phyloP scores from a whole-genome alignment of 73 alveolate species.

The Symbiodinium natans region DNA sequence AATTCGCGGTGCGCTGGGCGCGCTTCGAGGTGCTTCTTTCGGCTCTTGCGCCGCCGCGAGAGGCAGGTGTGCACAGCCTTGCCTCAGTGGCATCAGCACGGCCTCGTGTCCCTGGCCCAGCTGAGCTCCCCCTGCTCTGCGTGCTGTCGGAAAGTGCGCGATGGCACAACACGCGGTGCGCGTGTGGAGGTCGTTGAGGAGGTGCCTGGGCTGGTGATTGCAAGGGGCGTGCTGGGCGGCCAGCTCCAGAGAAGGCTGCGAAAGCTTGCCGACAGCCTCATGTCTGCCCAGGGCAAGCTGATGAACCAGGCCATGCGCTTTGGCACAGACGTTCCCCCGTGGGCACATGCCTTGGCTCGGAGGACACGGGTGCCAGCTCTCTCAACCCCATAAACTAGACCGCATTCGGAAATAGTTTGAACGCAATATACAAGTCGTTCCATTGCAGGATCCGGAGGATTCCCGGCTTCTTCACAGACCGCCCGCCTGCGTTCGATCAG shows the following conservation, averaged over 20 bases:
- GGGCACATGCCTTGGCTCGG: constrained; percentile 32
- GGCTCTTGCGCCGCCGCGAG: background rate
- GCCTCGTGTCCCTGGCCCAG: background rate
- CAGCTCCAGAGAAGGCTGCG: background rate
- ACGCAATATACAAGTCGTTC: too few species aligned
- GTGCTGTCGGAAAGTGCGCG: background rate
- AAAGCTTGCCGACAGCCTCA: background rate
- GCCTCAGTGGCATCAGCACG: constrained; percentile 46
- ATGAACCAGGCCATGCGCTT: constrained; percentile 84
- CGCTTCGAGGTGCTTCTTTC: background rate
- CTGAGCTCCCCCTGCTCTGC: background rate
- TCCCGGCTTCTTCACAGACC: background rate
- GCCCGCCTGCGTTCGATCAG: constrained; percentile 27
- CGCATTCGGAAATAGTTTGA: too few species aligned
- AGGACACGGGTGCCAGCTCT: constrained; percentile 19
- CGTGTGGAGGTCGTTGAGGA: background rate
- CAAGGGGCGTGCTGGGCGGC: background rate
- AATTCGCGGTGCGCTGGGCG: background rate
- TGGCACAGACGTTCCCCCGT: constrained; percentile 38
- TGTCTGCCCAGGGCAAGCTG: background rate
- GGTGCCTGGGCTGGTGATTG: background rate
- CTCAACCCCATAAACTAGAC: too few species aligned
- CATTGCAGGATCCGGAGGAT: background rate
- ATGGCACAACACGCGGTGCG: background rate
- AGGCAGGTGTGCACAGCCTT: background rate